Percentiles rank a stretch among this genome's conserved stretches.
phyloP scores from a whole-genome alignment of 73 alveolate genomes.

The Paramecium sonneborni region DNA sequence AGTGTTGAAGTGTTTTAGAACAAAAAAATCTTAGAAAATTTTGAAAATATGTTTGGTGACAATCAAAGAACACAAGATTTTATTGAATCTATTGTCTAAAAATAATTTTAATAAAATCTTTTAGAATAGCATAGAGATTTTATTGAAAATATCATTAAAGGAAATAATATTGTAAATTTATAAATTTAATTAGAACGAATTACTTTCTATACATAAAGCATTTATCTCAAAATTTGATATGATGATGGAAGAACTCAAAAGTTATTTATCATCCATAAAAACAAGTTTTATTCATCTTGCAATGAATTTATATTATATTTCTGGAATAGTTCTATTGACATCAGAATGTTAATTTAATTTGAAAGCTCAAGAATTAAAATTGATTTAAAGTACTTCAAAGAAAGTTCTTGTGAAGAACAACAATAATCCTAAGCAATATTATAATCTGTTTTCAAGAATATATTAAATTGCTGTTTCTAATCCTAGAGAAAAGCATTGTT shows the following conservation, averaged over 20 bases:
- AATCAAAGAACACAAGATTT: background rate
- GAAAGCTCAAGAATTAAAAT: background rate
- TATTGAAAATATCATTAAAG: background rate
- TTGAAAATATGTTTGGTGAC: background rate
- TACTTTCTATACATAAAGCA: background rate
- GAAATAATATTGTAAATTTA: background rate
- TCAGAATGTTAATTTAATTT: background rate
- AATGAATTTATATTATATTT: background rate
- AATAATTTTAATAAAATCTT: background rate
- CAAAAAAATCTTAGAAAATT: background rate
- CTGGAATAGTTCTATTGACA: background rate
- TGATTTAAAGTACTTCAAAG: background rate
- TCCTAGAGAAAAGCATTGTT: background rate
- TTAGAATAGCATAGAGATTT: background rate
- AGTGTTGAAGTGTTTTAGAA: background rate
- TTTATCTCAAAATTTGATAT: background rate
- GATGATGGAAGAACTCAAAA: background rate
- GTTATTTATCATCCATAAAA: background rate
- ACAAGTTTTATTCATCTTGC: background rate
- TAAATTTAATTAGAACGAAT: background rate
- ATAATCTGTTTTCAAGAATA: background rate
- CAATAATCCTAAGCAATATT: background rate
- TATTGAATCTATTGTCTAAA: background rate
- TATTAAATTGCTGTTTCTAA: background rate
- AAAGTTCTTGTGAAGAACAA: background rate